Percentiles rank a stretch among this genome's conserved stretches.
Evolutionary conservation across 176 grass and related monocot genomes (phyloP).

Genomic region (Lolium rigidum): DNA sequence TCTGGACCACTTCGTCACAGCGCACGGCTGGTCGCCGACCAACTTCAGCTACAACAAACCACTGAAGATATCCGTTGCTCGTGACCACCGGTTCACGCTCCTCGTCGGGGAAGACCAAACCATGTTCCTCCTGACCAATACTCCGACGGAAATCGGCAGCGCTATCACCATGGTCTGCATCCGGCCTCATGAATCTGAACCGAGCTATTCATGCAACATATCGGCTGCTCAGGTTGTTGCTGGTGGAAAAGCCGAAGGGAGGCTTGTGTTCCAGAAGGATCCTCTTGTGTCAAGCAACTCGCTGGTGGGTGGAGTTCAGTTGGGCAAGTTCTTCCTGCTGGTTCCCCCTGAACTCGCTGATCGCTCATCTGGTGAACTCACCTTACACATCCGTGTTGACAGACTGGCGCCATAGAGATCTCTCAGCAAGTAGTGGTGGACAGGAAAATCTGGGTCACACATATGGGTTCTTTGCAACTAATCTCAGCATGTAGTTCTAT

Average conservation of each 20-base stretch:
- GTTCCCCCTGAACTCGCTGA: background rate
- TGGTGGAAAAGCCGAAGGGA: background rate
- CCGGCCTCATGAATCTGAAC: slow-evolving; percentile 23
- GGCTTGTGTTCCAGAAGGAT: slow-evolving; percentile 37
- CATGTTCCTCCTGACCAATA: slow-evolving; percentile 37
- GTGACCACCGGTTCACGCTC: slow-evolving; percentile 6
- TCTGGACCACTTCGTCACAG: slow-evolving; percentile 31
- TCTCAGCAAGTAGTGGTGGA: background rate
- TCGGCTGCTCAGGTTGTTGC: background rate
- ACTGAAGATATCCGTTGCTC: slow-evolving; percentile 5
- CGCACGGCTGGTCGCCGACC: slow-evolving; percentile 2
- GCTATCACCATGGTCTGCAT: slow-evolving; percentile 6
- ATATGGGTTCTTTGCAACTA: background rate
- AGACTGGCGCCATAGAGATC: background rate
- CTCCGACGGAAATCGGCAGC: background rate
- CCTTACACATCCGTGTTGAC: slow-evolving; percentile 11
- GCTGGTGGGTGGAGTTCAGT: background rate
- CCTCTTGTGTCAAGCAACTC: slow-evolving; percentile 27
- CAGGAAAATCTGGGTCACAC: background rate
- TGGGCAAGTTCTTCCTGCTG: slow-evolving; percentile 32
- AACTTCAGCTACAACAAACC: slow-evolving; percentile 12
- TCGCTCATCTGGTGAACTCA: background rate
- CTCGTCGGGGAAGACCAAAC: slow-evolving; percentile 35
- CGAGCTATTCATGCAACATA: slow-evolving; percentile 17
- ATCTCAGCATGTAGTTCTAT: background rate